Base-by-base conservation (phyloP, 202 grass and related monocot species). In the Schoenoplectus tabernaemontani region DNA sequence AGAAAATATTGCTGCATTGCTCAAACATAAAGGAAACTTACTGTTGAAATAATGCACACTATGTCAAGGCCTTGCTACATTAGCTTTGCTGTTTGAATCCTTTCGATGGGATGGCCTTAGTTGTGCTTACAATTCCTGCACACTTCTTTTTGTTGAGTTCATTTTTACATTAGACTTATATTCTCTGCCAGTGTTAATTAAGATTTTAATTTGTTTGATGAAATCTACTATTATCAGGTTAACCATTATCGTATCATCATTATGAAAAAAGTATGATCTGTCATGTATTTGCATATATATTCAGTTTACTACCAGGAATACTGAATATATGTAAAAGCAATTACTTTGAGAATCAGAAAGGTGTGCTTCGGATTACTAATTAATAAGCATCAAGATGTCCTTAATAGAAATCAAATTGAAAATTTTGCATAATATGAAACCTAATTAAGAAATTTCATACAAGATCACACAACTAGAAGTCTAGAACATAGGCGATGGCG, bases 381-480 rank as follows among this genome's bases (percentile, higher is more conserved):
- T n/a, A n/a, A n/a, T n/a, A 74, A 77, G 56, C 56, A 78, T 24
- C 12, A 64, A 63, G 37, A 79, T 47, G 54, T 47, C 39, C 10
- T 22, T 57, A 2, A 78, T 11, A 24, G 39, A 59, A 37, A 59
- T 57, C 57, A 62, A 79, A 58, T 13, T 20, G 34, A 24, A 76
- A 63, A 57, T n/a, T 79, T 61, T 26, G 46, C 24, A 62, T 7
- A 57, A 26, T 5, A 44, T 63, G 41, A 62, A 79, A 79, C 17
- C 37, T 23, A 79, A 44, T 28, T 79, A 30, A 64, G 42, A 64
- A 50, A 64, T n/a, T 59, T 53, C 36, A 60, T 78, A 42, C 28
- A 59, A 78, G 9, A 60, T 53, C 26, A 43, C 75, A 23, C 41
- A 64, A 80, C 59, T 80, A 80, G 77, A 80, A 80, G 47, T n/a